phyloP scores from a whole-genome alignment of 371 early-diverging fungal species.

The Smittium culicis region DNA sequence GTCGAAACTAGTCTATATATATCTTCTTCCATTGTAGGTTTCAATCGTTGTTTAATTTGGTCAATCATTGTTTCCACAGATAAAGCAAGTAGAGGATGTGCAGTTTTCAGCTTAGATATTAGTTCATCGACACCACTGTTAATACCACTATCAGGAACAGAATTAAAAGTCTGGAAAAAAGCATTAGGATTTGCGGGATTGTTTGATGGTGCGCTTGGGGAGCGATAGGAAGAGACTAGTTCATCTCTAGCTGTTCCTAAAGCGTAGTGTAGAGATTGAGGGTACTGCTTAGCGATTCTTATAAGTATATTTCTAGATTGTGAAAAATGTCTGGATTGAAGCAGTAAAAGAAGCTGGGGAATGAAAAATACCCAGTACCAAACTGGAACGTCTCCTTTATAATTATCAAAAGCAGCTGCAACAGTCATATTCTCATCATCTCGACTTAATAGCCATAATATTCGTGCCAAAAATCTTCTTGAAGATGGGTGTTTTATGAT shows the following conservation, averaged over 20 bases:
- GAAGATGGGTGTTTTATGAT: conserved; percentile 72
- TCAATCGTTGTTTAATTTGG: conserved; percentile 79
- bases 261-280: conserved; percentile 93
- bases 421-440: conserved; percentile 73
- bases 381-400: conserved; percentile 77
- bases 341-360: conserved; percentile 80
- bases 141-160: not conserved
- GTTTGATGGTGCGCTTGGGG: not conserved
- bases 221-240: conserved; percentile 6
- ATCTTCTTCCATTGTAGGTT: conserved; percentile 88
- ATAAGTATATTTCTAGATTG: conserved; percentile 70
- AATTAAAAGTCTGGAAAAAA: conserved; percentile 40
- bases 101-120: conserved; percentile 90
- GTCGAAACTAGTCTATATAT: conserved; percentile 86
- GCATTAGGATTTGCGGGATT: conserved; percentile 20
- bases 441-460: conserved; percentile 82
- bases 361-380: conserved; percentile 98
- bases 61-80: conserved; percentile 97
- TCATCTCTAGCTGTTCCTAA: conserved; percentile 89
- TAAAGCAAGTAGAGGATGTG: conserved; percentile 81
- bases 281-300: conserved; percentile 86
- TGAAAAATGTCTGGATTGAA: conserved; percentile 40
- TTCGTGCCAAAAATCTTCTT: conserved; percentile 79
- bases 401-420: conserved; percentile 65
- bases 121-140: conserved; percentile 65